Conservation (phyloP, 2,329 filamentous ascomycete genomes). For the Cryphonectria naterciae region DNA sequence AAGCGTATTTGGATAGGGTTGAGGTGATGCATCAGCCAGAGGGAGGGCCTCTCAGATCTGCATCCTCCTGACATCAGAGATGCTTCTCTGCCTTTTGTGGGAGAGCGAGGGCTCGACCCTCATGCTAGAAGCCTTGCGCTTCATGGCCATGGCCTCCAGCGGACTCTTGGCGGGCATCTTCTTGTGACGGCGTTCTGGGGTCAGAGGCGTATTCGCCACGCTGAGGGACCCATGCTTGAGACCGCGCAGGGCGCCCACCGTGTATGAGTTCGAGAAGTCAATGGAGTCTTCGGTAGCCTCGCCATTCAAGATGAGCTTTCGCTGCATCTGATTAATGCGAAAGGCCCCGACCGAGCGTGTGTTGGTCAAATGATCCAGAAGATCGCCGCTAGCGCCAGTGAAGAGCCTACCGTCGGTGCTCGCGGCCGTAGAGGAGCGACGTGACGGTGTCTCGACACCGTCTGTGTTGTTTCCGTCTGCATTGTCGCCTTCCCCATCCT, state of each 20-base stretch:
- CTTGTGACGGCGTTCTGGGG: conserved; percentile 66
- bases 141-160: conserved; percentile 52
- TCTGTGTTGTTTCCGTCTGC: conserved; percentile 52
- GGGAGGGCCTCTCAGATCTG: conserved; percentile 30
- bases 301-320: conserved; percentile 63
- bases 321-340: conserved; percentile 68
- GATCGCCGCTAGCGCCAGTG: conserved; percentile 49
- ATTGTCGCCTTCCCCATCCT: conserved; percentile 53
- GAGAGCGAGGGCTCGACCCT: conserved; percentile 41
- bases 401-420: conserved; percentile 49
- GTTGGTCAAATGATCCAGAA: conserved; percentile 70
- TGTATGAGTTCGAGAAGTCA: conserved; percentile 63
- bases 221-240: conserved; percentile 69
- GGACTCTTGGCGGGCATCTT: conserved; percentile 53
- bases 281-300: conserved; percentile 66
- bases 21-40: not conserved
- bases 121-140: conserved; percentile 56
- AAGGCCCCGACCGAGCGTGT: conserved; percentile 74
- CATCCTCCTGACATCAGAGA: conserved; percentile 58
- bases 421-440: conserved; percentile 44
- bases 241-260: conserved; percentile 63
- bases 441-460: conserved; percentile 55
- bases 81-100: conserved; percentile 63
- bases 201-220: conserved; percentile 69
- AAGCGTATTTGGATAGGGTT: conserved; percentile 41